Percentiles rank a stretch among this genome's conserved stretches.
Conservation (phyloP, 202 grass and related monocot genomes). For the Digitaria exilis region DNA sequence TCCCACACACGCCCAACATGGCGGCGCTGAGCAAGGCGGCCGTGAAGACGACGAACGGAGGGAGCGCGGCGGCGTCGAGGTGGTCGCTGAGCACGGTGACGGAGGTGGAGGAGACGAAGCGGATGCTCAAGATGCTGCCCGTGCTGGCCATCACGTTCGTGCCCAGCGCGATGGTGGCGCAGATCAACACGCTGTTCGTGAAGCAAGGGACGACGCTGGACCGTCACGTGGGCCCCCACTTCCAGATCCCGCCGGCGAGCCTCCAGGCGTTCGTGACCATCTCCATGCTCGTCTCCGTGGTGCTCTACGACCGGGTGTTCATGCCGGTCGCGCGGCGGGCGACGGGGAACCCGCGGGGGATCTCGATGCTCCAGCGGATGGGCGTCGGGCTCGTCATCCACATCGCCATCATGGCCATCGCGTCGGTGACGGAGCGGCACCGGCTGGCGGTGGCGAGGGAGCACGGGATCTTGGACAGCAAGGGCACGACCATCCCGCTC, state of each 20-base stretch:
- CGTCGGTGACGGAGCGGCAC: conserved; percentile 64
- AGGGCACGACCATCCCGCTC: conserved; percentile 61
- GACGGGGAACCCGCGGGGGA: conserved; percentile 81
- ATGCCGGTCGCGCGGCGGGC: conserved; percentile 57
- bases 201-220: conserved; percentile 92
- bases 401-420: conserved; percentile 78
- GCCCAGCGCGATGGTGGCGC: conserved; percentile 68
- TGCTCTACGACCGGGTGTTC: conserved; percentile 81
- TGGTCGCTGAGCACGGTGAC: conserved; percentile 93
- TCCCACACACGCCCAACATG: conserved; percentile 56
- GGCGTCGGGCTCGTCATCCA: conserved; percentile 77
- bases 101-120: conserved; percentile 91
- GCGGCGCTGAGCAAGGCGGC: conserved; percentile 68
- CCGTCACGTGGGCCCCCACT: conserved; percentile 54
- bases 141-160: conserved; percentile 74
- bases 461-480: conserved; percentile 59
- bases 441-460: conserved; percentile 55
- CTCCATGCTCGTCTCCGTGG: conserved; percentile 79
- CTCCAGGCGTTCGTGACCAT: conserved; percentile 78
- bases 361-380: conserved; percentile 88
- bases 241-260: conserved; percentile 79
- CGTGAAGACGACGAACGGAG: conserved; percentile 33
- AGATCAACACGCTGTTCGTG: conserved; percentile 86
- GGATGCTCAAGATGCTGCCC: conserved; percentile 88
- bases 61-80: conserved; percentile 2